phyloP scores from a whole-genome alignment of 1,284 basidiomycete genomes.

The Ustilago trichophora region DNA sequence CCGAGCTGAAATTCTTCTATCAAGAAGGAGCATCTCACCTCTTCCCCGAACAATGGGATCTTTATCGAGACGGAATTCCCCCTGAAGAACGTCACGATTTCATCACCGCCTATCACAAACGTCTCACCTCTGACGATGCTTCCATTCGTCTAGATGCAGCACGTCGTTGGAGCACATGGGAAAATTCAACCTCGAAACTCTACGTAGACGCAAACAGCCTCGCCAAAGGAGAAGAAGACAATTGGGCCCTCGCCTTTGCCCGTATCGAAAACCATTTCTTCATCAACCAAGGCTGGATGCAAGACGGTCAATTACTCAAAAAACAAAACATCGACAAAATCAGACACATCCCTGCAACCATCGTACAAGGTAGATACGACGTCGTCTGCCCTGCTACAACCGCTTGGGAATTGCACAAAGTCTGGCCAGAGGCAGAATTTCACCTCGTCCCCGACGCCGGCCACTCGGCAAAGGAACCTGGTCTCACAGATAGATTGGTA shows the following conservation, averaged over 20 bases:
- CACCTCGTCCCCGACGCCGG: slow-evolving; percentile 85
- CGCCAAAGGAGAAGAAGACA: slow-evolving; percentile 45
- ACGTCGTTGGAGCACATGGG: slow-evolving; percentile 75
- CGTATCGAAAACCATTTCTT: slow-evolving; percentile 94
- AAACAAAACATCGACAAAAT: slow-evolving; percentile 88
- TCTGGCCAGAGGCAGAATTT: slow-evolving; percentile 48
- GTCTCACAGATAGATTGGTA: slow-evolving; percentile 77
- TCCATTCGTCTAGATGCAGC: slow-evolving; percentile 77
- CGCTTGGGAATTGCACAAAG: slow-evolving; percentile 64
- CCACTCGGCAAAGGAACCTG: slow-evolving; percentile 83
- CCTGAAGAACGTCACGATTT: slow-evolving; percentile 80
- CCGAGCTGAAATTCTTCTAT: slow-evolving; percentile 91
- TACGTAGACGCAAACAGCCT: slow-evolving; percentile 56
- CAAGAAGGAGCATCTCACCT: slow-evolving; percentile 73
- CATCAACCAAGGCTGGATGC: slow-evolving; percentile 79
- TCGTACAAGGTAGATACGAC: slow-evolving; percentile 77
- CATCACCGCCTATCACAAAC: slow-evolving; percentile 80
- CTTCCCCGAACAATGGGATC: slow-evolving; percentile 62
- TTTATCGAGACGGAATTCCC: slow-evolving; percentile 82
- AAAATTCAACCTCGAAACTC: slow-evolving; percentile 60
- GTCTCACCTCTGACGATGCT: slow-evolving; percentile 80
- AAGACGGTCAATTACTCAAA: slow-evolving; percentile 86
- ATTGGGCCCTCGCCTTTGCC: slow-evolving; percentile 74
- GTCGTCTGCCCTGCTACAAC: slow-evolving; percentile 70
- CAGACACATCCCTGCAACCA: slow-evolving; percentile 73